These are phyloP conservation scores for Penicillium vulpinum DNA, from an alignment of 2,329 filamentous ascomycete species.

Conservation along the genomic window DNA sequence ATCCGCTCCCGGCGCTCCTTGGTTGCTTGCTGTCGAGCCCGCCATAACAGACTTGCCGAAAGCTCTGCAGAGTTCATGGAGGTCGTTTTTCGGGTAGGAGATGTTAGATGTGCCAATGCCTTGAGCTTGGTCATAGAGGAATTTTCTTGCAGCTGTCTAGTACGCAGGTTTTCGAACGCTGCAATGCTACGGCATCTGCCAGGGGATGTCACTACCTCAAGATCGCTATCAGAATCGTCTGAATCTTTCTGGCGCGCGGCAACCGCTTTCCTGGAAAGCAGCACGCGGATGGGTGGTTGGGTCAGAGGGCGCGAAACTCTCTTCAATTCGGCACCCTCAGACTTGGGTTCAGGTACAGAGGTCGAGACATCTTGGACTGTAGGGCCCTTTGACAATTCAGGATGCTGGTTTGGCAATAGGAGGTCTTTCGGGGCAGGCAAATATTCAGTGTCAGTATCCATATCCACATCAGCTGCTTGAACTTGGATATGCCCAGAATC, in stretches of 20 bases:
- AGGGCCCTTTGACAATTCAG: constrained; percentile 10
- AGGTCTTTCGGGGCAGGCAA: constrained; percentile 45
- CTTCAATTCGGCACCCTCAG: constrained; percentile 26
- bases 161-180: constrained; percentile 70
- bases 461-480: constrained; percentile 5
- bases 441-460: constrained; percentile 35
- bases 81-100: constrained; percentile 53
- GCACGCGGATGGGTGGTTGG: constrained; percentile 41
- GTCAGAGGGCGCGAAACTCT: constrained; percentile 25
- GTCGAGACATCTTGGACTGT: not conserved
- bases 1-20: constrained; percentile 75
- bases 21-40: constrained; percentile 77
- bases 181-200: constrained; percentile 46
- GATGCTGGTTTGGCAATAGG: constrained; percentile 25
- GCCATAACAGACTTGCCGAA: constrained; percentile 65
- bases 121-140: constrained; percentile 67
- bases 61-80: constrained; percentile 70
- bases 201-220: constrained; percentile 62
- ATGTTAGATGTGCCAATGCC: constrained; percentile 70
- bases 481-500: not conserved
- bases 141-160: constrained; percentile 61
- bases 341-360: constrained; percentile 13
- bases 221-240: constrained; percentile 55
- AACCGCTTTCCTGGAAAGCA: constrained; percentile 41
- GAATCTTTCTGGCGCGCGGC: constrained; percentile 34